These are phyloP conservation scores for Marchantia paleacea DNA, from an alignment of 225 moss, liverwort and hornwort genomes.

Conservation along the genomic window DNA sequence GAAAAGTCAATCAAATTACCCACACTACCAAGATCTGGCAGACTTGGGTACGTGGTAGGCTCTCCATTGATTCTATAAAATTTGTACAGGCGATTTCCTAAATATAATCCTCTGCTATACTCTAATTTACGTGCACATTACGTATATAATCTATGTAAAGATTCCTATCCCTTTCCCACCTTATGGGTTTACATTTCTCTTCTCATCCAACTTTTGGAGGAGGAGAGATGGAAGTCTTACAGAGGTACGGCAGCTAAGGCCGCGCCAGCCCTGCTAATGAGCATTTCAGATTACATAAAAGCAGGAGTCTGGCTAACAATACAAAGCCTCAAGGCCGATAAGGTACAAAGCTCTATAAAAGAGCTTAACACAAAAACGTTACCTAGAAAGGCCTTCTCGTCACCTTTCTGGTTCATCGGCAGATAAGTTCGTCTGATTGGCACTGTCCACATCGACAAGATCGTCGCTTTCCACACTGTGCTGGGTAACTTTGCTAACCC, in stretches of 20 bases:
- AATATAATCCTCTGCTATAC: neutral
- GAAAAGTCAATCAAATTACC: no score
- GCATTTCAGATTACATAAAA: slow-evolving; percentile 3
- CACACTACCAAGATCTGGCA: neutral
- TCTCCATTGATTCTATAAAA: slow-evolving; percentile 9
- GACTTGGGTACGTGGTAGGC: neutral
- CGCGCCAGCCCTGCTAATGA: neutral
- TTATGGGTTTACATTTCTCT: slow-evolving; percentile 13
- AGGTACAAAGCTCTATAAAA: slow-evolving; percentile 9
- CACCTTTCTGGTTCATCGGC: slow-evolving; percentile 20
- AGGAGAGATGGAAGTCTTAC: neutral
- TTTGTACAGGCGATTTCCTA: slow-evolving; percentile 20
- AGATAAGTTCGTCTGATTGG: slow-evolving; percentile 3
- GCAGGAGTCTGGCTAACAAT: slow-evolving; percentile 7
- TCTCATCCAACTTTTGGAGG: slow-evolving; percentile 10
- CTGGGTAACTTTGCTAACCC: slow-evolving; percentile 56
- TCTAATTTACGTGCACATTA: neutral
- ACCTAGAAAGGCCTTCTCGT: neutral
- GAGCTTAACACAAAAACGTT: neutral
- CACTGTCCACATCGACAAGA: slow-evolving; percentile 19
- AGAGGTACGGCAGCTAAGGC: neutral
- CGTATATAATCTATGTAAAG: slow-evolving; percentile 7
- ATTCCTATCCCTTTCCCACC: slow-evolving; percentile 15
- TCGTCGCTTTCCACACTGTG: slow-evolving; percentile 10
- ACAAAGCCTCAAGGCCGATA: slow-evolving; percentile 15